Evolutionary conservation across 805 yeast species (phyloP), one percentile per base, ranked within the genome.

Genomic region (Cyberlindnera maclurae): DNA sequence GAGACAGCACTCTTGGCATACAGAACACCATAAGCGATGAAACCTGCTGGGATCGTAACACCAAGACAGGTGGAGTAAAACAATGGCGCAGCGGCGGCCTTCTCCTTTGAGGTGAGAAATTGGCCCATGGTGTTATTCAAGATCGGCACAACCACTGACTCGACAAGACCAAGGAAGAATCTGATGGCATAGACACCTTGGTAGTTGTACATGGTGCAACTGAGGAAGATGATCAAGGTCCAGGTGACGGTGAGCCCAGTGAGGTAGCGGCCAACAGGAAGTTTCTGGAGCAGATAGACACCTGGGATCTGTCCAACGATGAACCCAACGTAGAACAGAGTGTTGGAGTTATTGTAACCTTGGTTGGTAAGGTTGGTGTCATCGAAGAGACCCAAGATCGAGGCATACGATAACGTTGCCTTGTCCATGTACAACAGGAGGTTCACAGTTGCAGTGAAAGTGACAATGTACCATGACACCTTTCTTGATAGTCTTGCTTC

Each of bases 291-390:
- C 17, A 71, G 55, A 35, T 63, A 57, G 35, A 67, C 52, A 28
- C 70, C 70, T 12, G 68, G 59, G 4, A 59, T 15, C 44, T 73
- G 76, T 4, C 76, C 78, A 15, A 68, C 55, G 7, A 67, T 52
- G 44, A 61, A 72, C 5, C 79, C 80, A 17, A 65, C 73, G 47
- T 73, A 73, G 47, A 73, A 74, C n/a, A 74, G 42, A 3, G 79
- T 70, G 43, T 72, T 71, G 13, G 71, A 59, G 39, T 71, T 69
- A 45, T 70, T 68, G 51, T 70, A 74, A 36, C 60, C 61, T 36
- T 62, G 47, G 45, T 68, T 68, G 20, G 59, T 57, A 20, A 75
- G 49, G 3, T 67, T 65, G 2, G 74, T 70, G 40, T 68, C 75
- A 7, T 59, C 65, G 55, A 63, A 71, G 20, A 75, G 54, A 1